These are phyloP conservation scores for Pythium volutum DNA, from an alignment of 352 stramenopile genomes.

Conservation along the genomic window DNA sequence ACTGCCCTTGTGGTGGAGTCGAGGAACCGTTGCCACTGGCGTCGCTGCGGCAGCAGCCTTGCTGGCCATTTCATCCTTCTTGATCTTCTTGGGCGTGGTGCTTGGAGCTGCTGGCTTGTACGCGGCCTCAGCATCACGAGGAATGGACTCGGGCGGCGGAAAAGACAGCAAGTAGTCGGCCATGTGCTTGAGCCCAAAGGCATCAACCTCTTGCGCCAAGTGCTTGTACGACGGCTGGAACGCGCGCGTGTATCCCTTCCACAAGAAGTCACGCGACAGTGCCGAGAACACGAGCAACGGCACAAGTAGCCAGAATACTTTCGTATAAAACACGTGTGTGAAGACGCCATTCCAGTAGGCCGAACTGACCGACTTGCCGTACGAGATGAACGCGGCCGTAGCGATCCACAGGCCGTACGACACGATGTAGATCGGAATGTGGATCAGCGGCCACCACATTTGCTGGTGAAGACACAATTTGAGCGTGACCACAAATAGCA, in stretches of 20 bases:
- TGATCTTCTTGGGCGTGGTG: slow-evolving; percentile 8
- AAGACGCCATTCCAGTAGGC: slow-evolving; percentile 87
- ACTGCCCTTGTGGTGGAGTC: slow-evolving; percentile 7
- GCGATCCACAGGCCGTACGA: slow-evolving; percentile 75
- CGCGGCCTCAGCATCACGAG: slow-evolving; percentile 35
- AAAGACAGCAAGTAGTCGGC: slow-evolving; percentile 76
- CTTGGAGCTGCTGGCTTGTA: neutral
- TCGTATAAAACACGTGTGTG: slow-evolving; percentile 56
- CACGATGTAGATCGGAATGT: slow-evolving; percentile 63
- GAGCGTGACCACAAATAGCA: slow-evolving; percentile 73
- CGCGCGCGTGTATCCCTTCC: slow-evolving; percentile 82
- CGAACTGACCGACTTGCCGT: slow-evolving; percentile 63
- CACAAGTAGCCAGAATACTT: slow-evolving; percentile 76
- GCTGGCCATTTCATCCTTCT: slow-evolving; percentile 5
- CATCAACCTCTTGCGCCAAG: slow-evolving; percentile 80
- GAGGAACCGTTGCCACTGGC: slow-evolving; percentile 28
- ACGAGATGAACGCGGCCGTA: slow-evolving; percentile 69
- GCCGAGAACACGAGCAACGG: slow-evolving; percentile 68
- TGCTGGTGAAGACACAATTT: slow-evolving; percentile 80
- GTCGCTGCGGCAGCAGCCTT: slow-evolving; percentile 18
- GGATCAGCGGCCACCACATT: slow-evolving; percentile 71
- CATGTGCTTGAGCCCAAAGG: slow-evolving; percentile 54
- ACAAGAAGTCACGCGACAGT: slow-evolving; percentile 74
- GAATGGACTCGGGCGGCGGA: slow-evolving; percentile 72
- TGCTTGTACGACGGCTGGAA: slow-evolving; percentile 85